phyloP scores from a whole-genome alignment of 225 moss, liverwort and hornwort species.

The Ulota crispa region DNA sequence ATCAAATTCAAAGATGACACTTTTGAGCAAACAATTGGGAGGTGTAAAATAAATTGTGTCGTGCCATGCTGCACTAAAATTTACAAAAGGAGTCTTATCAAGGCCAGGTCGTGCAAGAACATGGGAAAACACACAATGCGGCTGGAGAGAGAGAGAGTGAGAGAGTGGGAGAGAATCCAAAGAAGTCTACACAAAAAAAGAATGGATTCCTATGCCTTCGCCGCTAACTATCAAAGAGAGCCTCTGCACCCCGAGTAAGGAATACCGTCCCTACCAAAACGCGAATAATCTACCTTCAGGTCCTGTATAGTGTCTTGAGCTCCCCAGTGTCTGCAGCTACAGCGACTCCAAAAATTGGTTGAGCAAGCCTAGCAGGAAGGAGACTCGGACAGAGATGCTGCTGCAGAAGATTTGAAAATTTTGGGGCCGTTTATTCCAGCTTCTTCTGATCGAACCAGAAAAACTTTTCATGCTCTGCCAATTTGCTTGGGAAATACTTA shows the following conservation, averaged over 20 bases:
- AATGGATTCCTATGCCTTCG: constrained; percentile 17
- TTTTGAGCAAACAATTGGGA: not conserved
- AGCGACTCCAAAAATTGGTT: constrained; percentile 22
- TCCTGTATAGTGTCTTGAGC: constrained; percentile 7
- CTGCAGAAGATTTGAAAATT: not conserved
- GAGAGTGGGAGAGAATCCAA: constrained; percentile 30
- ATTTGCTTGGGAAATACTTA: constrained; percentile 65
- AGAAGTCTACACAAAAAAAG: constrained; percentile 12
- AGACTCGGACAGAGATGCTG: not conserved
- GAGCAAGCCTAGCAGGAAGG: constrained; percentile 2
- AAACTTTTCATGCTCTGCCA: constrained; percentile 34
- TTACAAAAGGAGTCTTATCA: constrained; percentile 28
- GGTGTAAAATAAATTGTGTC: not conserved
- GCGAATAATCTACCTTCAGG: constrained; percentile 9
- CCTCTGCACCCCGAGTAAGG: not conserved
- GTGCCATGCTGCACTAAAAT: constrained; percentile 33
- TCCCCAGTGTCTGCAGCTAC: constrained; percentile 3
- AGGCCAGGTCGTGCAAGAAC: constrained; percentile 36
- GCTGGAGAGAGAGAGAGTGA: constrained; percentile 3
- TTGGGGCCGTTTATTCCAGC: constrained; percentile 31
- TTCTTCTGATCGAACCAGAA: constrained; percentile 54
- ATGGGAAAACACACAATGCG: constrained; percentile 37
- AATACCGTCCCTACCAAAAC: constrained; percentile 15
- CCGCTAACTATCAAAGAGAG: constrained; percentile 9
- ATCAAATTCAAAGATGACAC: not conserved